Percentiles rank a stretch among this genome's conserved stretches.
These are phyloP conservation scores for Rhodofomes roseus DNA, from an alignment of 1,284 basidiomycete genomes.

Conservation along the genomic window DNA sequence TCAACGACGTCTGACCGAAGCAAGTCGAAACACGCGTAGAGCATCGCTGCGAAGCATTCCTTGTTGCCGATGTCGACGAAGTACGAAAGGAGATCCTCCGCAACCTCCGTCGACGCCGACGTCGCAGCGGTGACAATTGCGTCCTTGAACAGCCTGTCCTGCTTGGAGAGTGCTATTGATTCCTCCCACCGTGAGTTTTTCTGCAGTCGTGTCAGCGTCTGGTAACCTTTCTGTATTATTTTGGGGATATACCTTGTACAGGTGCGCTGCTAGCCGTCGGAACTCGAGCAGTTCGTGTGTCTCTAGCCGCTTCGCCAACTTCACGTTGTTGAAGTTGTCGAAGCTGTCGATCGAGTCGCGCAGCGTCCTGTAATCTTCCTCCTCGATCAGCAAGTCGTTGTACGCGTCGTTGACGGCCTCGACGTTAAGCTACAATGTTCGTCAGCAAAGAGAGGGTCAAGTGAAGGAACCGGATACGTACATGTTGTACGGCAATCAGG, in stretches of 20 bases:
- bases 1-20: slow-evolving; percentile 89
- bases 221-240: background rate
- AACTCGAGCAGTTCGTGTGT: slow-evolving; percentile 94
- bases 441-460: too few species aligned
- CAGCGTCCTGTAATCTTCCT: slow-evolving; percentile 97
- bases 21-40: slow-evolving; percentile 92
- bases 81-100: slow-evolving; percentile 91
- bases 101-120: slow-evolving; percentile 79
- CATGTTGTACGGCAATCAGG: slow-evolving; percentile 94
- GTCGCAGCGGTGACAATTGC: slow-evolving; percentile 90
- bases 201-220: slow-evolving; percentile 33
- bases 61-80: slow-evolving; percentile 98
- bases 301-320: slow-evolving; percentile 84
- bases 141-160: slow-evolving; percentile 96
- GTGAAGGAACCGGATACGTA: too few species aligned
- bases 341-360: slow-evolving; percentile 96
- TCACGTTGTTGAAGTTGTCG: slow-evolving; percentile 95
- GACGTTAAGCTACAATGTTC: slow-evolving; percentile 71
- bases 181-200: slow-evolving; percentile 96
- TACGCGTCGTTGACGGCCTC: slow-evolving; percentile 98
- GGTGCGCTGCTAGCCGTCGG: slow-evolving; percentile 88
- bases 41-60: slow-evolving; percentile 91
- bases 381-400: slow-evolving; percentile 95
- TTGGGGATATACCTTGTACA: slow-evolving; percentile 75
- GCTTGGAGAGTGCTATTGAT: slow-evolving; percentile 90